phyloP scores from a whole-genome alignment of 2,329 filamentous ascomycete species.

The Paramyrothecium roridum region DNA sequence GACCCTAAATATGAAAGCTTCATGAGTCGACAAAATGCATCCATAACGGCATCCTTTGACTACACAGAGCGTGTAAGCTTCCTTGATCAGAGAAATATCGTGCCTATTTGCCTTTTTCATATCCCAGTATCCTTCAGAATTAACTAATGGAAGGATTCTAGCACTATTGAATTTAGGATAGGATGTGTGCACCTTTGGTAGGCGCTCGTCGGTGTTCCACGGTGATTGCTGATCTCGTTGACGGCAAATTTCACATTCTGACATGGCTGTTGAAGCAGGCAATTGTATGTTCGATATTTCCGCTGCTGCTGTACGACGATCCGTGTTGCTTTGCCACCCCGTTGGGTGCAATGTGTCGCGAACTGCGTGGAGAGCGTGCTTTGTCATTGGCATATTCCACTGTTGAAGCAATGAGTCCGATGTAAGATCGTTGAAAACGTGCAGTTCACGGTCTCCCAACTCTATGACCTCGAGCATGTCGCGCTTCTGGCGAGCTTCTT shows the following conservation, averaged over 20 bases:
- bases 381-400: neutral
- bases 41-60: neutral
- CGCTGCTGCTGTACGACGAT: neutral
- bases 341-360: neutral
- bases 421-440: neutral
- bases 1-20: neutral
- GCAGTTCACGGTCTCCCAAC: neutral
- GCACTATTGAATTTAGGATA: neutral
- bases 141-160: neutral
- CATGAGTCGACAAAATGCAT: neutral
- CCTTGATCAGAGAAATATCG: neutral
- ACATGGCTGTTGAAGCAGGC: neutral
- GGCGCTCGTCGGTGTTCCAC: neutral
- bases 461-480: neutral
- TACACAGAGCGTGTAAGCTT: neutral
- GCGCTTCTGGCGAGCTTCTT: neutral
- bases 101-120: neutral
- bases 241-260: neutral
- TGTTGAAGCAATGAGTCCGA: neutral
- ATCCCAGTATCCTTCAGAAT: neutral
- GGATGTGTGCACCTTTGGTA: neutral
- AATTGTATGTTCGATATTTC: neutral
- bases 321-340: neutral
- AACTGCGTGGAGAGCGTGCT: neutral
- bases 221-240: neutral